Evolutionary conservation across 2,329 filamentous ascomycete genomes (phyloP), one percentile per base, ranked within the genome.

Genomic region (Xylogone sp.): DNA sequence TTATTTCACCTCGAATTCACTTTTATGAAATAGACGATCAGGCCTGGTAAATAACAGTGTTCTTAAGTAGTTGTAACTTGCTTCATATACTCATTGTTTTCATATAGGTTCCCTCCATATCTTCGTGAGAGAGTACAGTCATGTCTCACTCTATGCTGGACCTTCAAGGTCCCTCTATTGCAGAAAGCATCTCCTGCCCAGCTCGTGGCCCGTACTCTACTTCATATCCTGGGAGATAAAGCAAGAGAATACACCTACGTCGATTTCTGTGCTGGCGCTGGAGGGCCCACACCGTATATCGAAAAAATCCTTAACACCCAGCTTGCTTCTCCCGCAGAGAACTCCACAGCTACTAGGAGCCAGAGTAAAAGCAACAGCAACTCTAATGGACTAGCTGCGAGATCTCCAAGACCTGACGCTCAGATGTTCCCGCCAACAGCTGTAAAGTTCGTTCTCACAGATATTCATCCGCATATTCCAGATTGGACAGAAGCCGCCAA

Each of bases 251-350:
- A 86, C 66, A 82, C 78, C 18, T 83, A 87, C 59, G 77, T 91
- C 55, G 88, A 92, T 70, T 88, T 90, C 68, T 90, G 87, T 66
- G 84, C 87, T 2, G 88, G 88, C 48, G 84, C 79, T 13, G 88
- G 88, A 42, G 87, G 87, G 0, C 86, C 86, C 1, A 88, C 83
- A 1, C 84, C 84, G 0, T 72, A 71, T 39, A 82, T 88, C 47
- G 84, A 87, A 66, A 72, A 69, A 10, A 70, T 76, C 42, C 64
- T 88, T 55, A 88, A 88, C 65, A 55, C 62, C 45, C 65, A 69
- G 56, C 63, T 75, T 29, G 59, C 54, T 42, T 58, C 59, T 21
- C 58, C 43, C 49, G 27, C 19, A 5, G 48, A 50, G 16, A 27
- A 45, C 57, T 58, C 59, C 31, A 50, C 52, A 27, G 42, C 47